Conservation (phyloP, 2,329 filamentous ascomycete species). For the Fusarium caatingaense region DNA sequence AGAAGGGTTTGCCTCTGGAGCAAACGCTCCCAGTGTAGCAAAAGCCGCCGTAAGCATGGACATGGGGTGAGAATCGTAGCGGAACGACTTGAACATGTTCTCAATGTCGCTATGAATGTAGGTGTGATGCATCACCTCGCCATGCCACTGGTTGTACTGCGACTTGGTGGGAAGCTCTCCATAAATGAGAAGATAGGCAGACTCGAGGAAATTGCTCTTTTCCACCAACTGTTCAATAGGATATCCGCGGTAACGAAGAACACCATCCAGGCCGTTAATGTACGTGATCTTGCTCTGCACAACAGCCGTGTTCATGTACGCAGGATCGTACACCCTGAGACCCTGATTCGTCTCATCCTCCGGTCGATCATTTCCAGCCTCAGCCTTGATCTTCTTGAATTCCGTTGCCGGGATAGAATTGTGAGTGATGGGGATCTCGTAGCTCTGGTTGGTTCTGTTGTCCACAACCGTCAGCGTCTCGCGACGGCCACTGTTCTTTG, state of each 20-base stretch:
- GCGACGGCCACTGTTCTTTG: conserved; percentile 21
- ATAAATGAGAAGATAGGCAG: conserved; percentile 63
- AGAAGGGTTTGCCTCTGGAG: conserved; percentile 62
- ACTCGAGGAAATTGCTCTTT: conserved; percentile 62
- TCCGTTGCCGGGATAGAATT: conserved; percentile 63
- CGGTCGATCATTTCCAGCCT: conserved; percentile 50
- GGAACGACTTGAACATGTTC: conserved; percentile 63
- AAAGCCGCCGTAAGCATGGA: conserved; percentile 63
- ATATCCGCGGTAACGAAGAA: conserved; percentile 64
- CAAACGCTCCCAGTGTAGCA: conserved; percentile 61
- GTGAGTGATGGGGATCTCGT: conserved; percentile 61
- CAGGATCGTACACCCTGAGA: conserved; percentile 63
- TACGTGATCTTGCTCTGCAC: conserved; percentile 63
- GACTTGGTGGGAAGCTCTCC: conserved; percentile 60
- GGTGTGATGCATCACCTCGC: conserved; percentile 64
- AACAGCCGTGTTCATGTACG: conserved; percentile 65
- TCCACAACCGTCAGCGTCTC: conserved; percentile 58
- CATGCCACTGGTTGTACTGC: conserved; percentile 57
- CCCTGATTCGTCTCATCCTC: conserved; percentile 62
- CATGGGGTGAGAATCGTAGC: conserved; percentile 65
- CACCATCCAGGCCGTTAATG: conserved; percentile 64
- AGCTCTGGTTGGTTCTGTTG: conserved; percentile 61
- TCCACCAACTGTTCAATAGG: conserved; percentile 63
- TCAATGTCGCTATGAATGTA: conserved; percentile 62
- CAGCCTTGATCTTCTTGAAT: conserved; percentile 62